These are phyloP conservation scores for Tetrapisispora fleetii DNA, from an alignment of 805 yeast species.

Conservation along the genomic window DNA sequence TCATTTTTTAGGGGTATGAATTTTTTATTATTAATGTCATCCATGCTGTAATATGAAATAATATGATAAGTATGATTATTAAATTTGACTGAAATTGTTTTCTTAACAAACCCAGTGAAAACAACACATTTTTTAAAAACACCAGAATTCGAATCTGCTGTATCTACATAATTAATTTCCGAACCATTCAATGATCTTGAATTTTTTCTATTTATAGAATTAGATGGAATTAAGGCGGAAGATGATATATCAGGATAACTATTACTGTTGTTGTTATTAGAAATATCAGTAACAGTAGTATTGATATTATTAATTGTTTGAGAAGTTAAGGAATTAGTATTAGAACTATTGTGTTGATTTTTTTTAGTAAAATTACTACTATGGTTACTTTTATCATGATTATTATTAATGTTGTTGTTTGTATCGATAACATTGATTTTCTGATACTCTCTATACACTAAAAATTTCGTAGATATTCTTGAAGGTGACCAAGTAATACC, in stretches of 20 bases:
- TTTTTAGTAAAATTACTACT: no score
- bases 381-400: no score
- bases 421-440: conserved; percentile 4
- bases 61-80: conserved; percentile 36
- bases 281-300: neutral
- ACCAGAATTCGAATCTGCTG: conserved; percentile 2
- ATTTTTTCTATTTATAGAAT: neutral
- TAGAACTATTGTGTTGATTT: neutral
- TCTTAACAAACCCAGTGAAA: conserved; percentile 59
- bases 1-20: conserved; percentile 49
- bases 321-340: neutral
- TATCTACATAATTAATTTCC: neutral
- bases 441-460: conserved; percentile 61
- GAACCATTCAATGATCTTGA: neutral
- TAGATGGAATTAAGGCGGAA: no score
- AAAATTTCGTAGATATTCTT: conserved; percentile 73
- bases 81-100: conserved; percentile 61
- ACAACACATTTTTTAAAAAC: conserved; percentile 1
- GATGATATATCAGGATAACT: no score
- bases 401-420: neutral
- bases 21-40: conserved; percentile 52
- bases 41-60: conserved; percentile 65
- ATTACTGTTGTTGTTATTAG: neutral
- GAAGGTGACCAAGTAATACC: conserved; percentile 94
- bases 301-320: no score